Evolutionary conservation across 805 yeast species (phyloP).

Genomic region (Kodamaea neixiangensis): DNA sequence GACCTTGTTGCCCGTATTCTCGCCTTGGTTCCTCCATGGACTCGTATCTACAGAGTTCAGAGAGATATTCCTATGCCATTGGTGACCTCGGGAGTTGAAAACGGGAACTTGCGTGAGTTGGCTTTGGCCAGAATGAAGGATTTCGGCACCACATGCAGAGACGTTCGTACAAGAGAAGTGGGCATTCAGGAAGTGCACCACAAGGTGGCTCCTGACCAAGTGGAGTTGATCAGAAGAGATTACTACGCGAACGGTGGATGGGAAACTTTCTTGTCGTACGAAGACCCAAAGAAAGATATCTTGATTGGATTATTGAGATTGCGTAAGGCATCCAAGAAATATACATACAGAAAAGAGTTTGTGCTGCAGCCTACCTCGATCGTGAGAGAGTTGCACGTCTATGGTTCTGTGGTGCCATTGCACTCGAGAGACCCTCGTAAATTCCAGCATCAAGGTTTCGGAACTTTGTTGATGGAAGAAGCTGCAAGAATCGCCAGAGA

Average conservation of each 20-base stretch:
- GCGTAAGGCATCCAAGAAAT: slow-evolving; percentile 83
- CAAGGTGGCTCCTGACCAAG: slow-evolving; percentile 95
- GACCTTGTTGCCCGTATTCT: slow-evolving; percentile 94
- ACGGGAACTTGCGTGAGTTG: slow-evolving; percentile 92
- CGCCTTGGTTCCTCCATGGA: slow-evolving; percentile 99
- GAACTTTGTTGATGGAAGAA: slow-evolving; percentile 96
- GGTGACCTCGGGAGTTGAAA: slow-evolving; percentile 96
- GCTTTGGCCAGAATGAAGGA: slow-evolving; percentile 98
- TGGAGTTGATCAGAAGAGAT: slow-evolving; percentile 91
- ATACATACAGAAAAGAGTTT: slow-evolving; percentile 90
- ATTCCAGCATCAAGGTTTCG: slow-evolving; percentile 99
- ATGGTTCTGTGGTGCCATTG: slow-evolving; percentile 95
- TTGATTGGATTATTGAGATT: slow-evolving; percentile 87
- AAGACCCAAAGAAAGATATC: slow-evolving; percentile 96
- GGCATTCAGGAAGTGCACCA: slow-evolving; percentile 99
- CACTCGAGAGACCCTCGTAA: slow-evolving; percentile 97
- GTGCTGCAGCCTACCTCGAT: slow-evolving; percentile 82
- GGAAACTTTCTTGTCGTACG: slow-evolving; percentile 96
- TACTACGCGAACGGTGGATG: slow-evolving; percentile 98
- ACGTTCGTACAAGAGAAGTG: slow-evolving; percentile 96
- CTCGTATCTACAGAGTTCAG: slow-evolving; percentile 96
- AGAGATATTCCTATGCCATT: slow-evolving; percentile 99
- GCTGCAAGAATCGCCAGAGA: slow-evolving; percentile 94
- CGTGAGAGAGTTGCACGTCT: slow-evolving; percentile 96
- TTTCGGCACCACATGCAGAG: slow-evolving; percentile 94